These are phyloP conservation scores for Globisporangium recalcitrans DNA, from an alignment of 352 stramenopile genomes.

Conservation along the genomic window DNA sequence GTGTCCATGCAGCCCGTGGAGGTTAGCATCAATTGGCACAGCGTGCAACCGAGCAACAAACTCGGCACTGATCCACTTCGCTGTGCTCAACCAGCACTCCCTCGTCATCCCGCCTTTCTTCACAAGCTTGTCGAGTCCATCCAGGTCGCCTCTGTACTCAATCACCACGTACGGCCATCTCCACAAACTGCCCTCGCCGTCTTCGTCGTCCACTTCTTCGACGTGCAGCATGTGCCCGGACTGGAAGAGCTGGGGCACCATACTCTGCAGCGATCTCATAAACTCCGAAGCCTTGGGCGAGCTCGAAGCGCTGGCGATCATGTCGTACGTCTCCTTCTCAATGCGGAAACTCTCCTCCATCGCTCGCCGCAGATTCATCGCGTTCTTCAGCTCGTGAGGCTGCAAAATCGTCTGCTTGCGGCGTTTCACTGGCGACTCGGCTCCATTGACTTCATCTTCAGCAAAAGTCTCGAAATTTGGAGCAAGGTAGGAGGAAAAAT, in stretches of 20 bases:
- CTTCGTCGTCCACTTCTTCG: constrained; percentile 60
- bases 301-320: constrained; percentile 29
- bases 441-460: background rate
- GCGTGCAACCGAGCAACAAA: constrained; percentile 63
- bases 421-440: constrained; percentile 29
- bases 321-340: constrained; percentile 50
- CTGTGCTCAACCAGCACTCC: constrained; percentile 44
- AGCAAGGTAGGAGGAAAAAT: constrained; percentile 61
- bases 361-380: constrained; percentile 54
- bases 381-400: constrained; percentile 44
- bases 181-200: constrained; percentile 66
- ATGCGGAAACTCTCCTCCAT: constrained; percentile 79
- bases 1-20: constrained; percentile 57
- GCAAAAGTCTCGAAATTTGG: constrained; percentile 36
- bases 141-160: constrained; percentile 46
- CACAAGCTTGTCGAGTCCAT: constrained; percentile 50
- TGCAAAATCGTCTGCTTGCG: constrained; percentile 36
- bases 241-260: constrained; percentile 46
- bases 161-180: constrained; percentile 83
- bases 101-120: constrained; percentile 44
- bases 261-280: constrained; percentile 22
- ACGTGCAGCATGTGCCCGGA: constrained; percentile 50
- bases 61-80: constrained; percentile 51
- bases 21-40: constrained; percentile 36
- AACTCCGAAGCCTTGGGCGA: background rate